Percentiles rank a stretch among this genome's conserved stretches.
phyloP scores from a whole-genome alignment of 768 basidiomycete species.

The Fomitopsis serialis region DNA sequence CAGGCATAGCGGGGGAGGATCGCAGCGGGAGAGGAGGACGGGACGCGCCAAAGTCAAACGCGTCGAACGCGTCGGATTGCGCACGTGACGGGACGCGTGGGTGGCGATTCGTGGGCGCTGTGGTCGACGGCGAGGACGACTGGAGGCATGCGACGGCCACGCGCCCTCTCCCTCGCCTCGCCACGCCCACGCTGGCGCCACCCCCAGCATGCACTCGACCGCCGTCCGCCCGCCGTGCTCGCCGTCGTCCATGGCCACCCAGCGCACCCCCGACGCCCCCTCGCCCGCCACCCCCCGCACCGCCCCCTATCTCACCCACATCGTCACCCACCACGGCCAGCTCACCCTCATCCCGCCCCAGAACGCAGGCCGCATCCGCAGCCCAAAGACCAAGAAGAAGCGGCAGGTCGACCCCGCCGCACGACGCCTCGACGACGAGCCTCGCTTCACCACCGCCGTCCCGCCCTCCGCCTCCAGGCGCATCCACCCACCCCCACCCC shows the following conservation, averaged over 20 bases:
- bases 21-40: no score
- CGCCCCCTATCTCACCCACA: conserved; percentile 55
- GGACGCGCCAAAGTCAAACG: no score
- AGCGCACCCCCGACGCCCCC: neutral
- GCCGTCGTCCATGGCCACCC: neutral
- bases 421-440: conserved; percentile 17
- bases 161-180: no score
- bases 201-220: no score
- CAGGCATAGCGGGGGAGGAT: conserved; percentile 20
- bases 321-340: conserved; percentile 48
- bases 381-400: conserved; percentile 32
- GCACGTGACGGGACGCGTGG: no score
- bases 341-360: conserved; percentile 45
- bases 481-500: conserved; percentile 10
- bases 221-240: no score
- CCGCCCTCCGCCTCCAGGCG: conserved; percentile 14
- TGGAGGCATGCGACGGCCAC: no score
- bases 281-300: conserved; percentile 20
- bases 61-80: no score
- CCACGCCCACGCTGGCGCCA: no score
- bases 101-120: no score
- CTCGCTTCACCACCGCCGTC: conserved; percentile 21
- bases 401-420: conserved; percentile 1
- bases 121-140: no score
- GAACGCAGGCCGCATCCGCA: conserved; percentile 42